These are phyloP conservation scores for Candida michaelii DNA, from an alignment of 805 yeast genomes.

Conservation along the genomic window DNA sequence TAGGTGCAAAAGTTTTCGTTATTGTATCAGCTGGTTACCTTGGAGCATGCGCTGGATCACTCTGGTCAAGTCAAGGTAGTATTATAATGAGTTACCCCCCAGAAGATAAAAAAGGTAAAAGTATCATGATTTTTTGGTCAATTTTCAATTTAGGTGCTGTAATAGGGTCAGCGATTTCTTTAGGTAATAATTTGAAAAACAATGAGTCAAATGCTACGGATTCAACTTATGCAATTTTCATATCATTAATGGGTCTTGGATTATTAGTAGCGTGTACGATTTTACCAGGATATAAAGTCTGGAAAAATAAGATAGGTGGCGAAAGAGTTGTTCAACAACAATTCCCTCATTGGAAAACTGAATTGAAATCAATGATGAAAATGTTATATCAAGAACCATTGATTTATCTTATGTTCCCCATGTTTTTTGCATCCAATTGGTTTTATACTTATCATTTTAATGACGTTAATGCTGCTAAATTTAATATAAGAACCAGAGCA, in stretches of 20 bases:
- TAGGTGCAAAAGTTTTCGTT: constrained; percentile 49
- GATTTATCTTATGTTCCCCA: constrained; percentile 52
- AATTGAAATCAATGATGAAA: constrained; percentile 24
- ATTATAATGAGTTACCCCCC: constrained; percentile 56
- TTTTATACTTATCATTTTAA: constrained; percentile 65
- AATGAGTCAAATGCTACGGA: constrained; percentile 40
- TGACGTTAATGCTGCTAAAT: constrained; percentile 53
- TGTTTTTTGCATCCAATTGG: constrained; percentile 65
- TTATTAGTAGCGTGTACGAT: constrained; percentile 43
- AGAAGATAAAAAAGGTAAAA: constrained; percentile 51
- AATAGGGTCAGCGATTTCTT: constrained; percentile 56
- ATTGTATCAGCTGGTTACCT: constrained; percentile 56
- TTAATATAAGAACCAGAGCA: constrained; percentile 59
- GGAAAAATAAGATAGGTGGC: constrained; percentile 14
- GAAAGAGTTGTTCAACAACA: constrained; percentile 36
- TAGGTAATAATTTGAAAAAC: constrained; percentile 48
- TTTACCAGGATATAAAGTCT: constrained; percentile 37
- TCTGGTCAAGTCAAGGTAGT: constrained; percentile 61
- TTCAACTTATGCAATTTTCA: constrained; percentile 55
- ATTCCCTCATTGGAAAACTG: constrained; percentile 48
- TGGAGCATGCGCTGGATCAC: constrained; percentile 53
- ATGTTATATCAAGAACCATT: constrained; percentile 28
- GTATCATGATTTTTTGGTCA: constrained; percentile 58
- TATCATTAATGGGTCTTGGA: constrained; percentile 51
- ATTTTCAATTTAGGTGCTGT: constrained; percentile 63